Base-by-base conservation (phyloP, 352 stramenopile species). In the Globisporangium radiosum region DNA sequence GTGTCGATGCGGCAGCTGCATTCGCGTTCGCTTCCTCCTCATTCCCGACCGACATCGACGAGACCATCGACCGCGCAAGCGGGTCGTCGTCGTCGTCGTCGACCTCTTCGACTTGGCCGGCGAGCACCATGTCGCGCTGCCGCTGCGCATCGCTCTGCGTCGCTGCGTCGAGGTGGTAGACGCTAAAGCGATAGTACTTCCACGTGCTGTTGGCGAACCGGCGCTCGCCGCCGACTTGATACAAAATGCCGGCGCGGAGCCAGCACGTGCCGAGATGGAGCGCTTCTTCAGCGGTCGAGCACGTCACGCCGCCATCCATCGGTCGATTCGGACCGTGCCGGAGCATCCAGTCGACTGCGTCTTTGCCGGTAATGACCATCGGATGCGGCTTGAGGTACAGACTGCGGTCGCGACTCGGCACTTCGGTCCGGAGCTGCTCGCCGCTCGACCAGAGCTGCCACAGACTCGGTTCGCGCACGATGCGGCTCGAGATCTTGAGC, bases 171-270 rank as follows among this genome's bases (percentile, higher is more conserved):
- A 92, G 65, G 49, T 95, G 81, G 53, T 88, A 76, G 5, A 95
- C 81, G 47, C 75, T 84, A 64, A 95, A 95, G 4, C 85, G 83
- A 61, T 95, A 95, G 56, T 95, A 95, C 59, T 92, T 92, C 78
- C 81, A 93, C 54, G 81, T 85, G 56, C 76, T 91, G 64, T 88
- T 93, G 7, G 78, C 71, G 55, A 93, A 93, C 25, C 80, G 75
- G 15, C 66, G 67, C 17, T 91, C 82, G 25, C 81, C 83, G 19
- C 83, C 89, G 3, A 92, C 78, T 33, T 92, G 80, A 40, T 79
- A 75, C 39, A 95, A 66, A 15, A 95, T 73, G 2, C 77, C 76
- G 40, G 78, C 84, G 4, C 82, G 81, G 50, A 95, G 67, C 3
- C 91, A 57, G 39, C 79, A 85, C 40, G 71, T 88, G 19, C 83